Evolutionary conservation across 257 asterid species (phyloP), one percentile per base, ranked within the genome.

Genomic region (Scutellaria galericulata): DNA sequence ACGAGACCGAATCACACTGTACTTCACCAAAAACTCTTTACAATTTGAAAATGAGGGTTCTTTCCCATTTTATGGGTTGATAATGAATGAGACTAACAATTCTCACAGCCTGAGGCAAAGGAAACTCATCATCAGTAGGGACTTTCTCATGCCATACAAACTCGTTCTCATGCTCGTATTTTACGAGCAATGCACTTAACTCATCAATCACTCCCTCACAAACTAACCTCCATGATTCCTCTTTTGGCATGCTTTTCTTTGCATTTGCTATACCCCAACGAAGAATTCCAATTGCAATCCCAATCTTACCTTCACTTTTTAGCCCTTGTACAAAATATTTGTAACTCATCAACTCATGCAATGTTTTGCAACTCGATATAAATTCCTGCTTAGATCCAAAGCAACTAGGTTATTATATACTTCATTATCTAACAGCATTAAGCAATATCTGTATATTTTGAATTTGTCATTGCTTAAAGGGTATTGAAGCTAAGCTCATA

Each of bases 81-180:
- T 85, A 85, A 48, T 86, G 81, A 66, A 86, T 66, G 69, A 27
- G 54, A 54, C 70, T 79, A 39, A 77, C 95, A 70, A 88, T 81
- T 80, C 84, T 90, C 18, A 72, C 70, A 11, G 80, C 66, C 58
- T 64, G 81, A 20, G 93, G 90, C 12, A 31, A 15, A 5, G 88
- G 87, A 54, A 90, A 56, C 22, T 83, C 85, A 3, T 61, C 74
- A 0, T 64, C 22, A 35, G 1, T 18, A n/a, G 83, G 83, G 66
- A 82, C 46, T 68, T 83, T 90, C 47, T 88, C 85, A 2, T 65
- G 82, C 92, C 89, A 85, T 4, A 88, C 88, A 11, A 88, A 79
- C 35, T 85, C 87, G 20, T 90, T 90, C 74, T 90, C 95, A 3
- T 71, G 84, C 73, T 88, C 86, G n/a, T 76, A 88, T 71, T 86